Percentiles rank a stretch among this genome's conserved stretches.
These are phyloP conservation scores for Ophiostoma angusticollis DNA, from an alignment of 2,329 filamentous ascomycete species.

Conservation along the genomic window DNA sequence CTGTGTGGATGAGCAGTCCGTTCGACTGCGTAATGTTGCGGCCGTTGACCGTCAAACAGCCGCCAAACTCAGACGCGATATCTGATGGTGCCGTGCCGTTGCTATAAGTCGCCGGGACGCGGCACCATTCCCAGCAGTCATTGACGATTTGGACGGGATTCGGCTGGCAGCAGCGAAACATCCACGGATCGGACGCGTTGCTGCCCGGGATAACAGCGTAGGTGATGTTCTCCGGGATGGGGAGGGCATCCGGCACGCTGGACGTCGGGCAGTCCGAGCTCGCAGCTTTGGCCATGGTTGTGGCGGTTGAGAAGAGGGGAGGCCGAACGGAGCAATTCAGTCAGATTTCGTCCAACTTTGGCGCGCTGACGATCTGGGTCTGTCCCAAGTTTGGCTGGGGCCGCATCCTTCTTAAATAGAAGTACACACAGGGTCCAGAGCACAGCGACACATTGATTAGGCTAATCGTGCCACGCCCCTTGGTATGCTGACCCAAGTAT, in stretches of 20 bases:
- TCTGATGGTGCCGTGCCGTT: not conserved
- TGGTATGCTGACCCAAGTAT: not conserved
- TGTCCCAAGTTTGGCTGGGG: slow-evolving; percentile 2
- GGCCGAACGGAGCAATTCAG: slow-evolving; percentile 1
- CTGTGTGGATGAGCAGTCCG: slow-evolving; percentile 1
- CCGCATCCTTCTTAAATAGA: slow-evolving; percentile 1
- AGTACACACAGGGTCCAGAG: not conserved
- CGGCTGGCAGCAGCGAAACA: slow-evolving; percentile 1
- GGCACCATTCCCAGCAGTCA: slow-evolving; percentile 3
- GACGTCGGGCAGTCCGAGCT: not conserved
- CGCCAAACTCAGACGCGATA: not conserved
- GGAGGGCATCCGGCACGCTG: not conserved
- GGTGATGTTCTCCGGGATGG: not conserved
- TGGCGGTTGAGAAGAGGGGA: slow-evolving; percentile 4
- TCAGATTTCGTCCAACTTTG: slow-evolving; percentile 2
- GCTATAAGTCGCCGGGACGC: not conserved
- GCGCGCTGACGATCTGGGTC: slow-evolving; percentile 3
- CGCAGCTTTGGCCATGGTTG: slow-evolving; percentile 2
- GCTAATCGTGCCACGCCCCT: not conserved
- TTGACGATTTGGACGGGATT: slow-evolving; percentile 1
- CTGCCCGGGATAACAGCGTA: slow-evolving; percentile 3
- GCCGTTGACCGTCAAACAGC: not conserved
- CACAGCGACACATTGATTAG: not conserved
- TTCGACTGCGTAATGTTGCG: not conserved
- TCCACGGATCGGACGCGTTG: slow-evolving; percentile 1